A percentile compares a stretch with the other conserved stretches of the same genome.
phyloP scores from a whole-genome alignment of 176 grass and related monocot genomes.

The Lolium rigidum region DNA sequence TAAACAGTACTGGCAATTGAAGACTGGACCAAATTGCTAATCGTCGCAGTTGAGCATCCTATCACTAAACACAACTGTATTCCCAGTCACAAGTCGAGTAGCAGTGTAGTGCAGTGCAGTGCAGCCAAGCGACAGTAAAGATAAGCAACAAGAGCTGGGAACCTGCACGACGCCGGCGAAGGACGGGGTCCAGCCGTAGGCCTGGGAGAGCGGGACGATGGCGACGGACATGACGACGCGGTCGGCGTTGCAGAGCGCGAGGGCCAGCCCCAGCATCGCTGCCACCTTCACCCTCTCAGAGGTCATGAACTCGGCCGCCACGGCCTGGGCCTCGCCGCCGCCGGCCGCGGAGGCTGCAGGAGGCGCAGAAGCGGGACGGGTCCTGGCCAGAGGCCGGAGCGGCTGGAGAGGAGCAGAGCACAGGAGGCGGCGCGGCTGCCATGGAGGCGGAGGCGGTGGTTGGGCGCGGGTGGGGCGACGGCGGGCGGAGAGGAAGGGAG shows the following conservation, averaged over 20 bases:
- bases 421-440: constrained; percentile 28
- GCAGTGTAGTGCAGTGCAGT: background rate
- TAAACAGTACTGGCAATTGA: background rate
- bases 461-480: constrained; percentile 21
- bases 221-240: constrained; percentile 96
- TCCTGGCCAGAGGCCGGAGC: constrained; percentile 20
- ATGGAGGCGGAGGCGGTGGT: constrained; percentile 16
- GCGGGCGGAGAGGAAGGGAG: constrained; percentile 31
- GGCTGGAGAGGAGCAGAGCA: constrained; percentile 1
- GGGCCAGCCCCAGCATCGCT: constrained; percentile 81
- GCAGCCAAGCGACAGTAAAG: constrained; percentile 33
- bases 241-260: constrained; percentile 95
- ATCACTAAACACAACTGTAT: background rate
- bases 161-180: constrained; percentile 94
- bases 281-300: constrained; percentile 96
- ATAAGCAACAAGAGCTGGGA: constrained; percentile 16
- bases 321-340: constrained; percentile 35
- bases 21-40: background rate
- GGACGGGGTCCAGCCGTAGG: constrained; percentile 78
- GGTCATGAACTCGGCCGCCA: constrained; percentile 74
- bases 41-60: background rate
- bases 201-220: constrained; percentile 86
- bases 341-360: constrained; percentile 29
- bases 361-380: constrained; percentile 5
- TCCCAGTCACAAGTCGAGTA: background rate